Conservation (phyloP, 345 rosid species). For the Litchi chinensis region DNA sequence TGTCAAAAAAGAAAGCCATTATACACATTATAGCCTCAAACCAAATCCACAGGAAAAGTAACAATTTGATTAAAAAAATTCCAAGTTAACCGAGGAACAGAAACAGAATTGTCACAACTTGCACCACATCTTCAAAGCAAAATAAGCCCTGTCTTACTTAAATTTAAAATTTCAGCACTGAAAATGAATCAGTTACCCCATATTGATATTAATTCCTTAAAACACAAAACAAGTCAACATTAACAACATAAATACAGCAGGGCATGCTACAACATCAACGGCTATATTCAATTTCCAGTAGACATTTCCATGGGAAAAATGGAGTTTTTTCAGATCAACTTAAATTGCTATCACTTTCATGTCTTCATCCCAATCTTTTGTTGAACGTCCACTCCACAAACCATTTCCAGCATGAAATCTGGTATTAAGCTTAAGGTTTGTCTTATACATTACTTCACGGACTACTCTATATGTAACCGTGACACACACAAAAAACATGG, state of each 20-base stretch:
- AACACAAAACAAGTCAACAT: neutral
- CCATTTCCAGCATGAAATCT: constrained; percentile 11
- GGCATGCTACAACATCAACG: neutral
- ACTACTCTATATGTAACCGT: neutral
- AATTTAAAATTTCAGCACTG: neutral
- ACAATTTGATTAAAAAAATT: neutral
- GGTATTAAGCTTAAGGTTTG: neutral
- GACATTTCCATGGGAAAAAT: neutral
- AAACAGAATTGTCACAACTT: neutral
- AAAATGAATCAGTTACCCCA: neutral
- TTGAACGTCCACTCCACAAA: constrained; percentile 2
- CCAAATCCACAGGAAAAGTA: neutral
- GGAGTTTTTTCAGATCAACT: neutral
- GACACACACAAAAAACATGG: neutral
- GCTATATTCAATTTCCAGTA: neutral
- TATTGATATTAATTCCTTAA: neutral
- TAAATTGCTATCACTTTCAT: neutral
- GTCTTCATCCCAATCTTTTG: neutral
- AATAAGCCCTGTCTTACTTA: neutral
- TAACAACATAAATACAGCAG: neutral
- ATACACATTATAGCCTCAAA: neutral
- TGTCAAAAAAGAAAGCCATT: constrained; percentile 19
- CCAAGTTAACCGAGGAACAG: neutral
- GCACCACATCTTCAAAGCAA: neutral
- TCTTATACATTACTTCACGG: neutral